Base-by-base conservation (phyloP, 2,329 filamentous ascomycete genomes). In the Phyllosticta paracitricarpa region DNA sequence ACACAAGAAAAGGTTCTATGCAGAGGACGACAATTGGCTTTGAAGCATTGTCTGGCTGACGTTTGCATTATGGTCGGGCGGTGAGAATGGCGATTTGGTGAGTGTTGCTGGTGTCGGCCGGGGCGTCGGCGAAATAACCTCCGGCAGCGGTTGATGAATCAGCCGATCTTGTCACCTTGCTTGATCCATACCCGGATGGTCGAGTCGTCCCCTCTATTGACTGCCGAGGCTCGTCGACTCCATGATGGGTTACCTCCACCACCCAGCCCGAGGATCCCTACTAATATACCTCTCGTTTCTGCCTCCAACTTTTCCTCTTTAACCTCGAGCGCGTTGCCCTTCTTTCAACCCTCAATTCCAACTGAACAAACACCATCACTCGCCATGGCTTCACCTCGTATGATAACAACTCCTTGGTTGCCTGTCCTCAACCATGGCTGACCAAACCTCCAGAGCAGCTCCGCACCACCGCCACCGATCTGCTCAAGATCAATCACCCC, bases 401-500 rank as follows among this genome's bases (percentile, higher is more conserved):
- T 74, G 88, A 79, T 61, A 62, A 54, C 62, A 63, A 57, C 57
- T 58, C 58, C 61, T 17, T 17, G 8, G 22, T 22, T n/a, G 52
- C 0, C 7, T 26, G 54, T 35, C 33, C 22, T 48, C 51, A 25
- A 56, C 35, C 24, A 1, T 51, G 14, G 17, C 54, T 52, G 12
- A 54, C 54, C 17, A 17, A 28, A 6, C 4, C 26, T 22, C 28
- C 54, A 61, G 59, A 61, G 59, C 59, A 61, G 59, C 88, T 99
- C 77, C 89, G 89, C 72, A 99, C 94, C 59, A 86, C 89, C 67
- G 82, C 92, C 71, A 99, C 94, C 69, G 93, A 97, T 84, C 89
- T 97, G 66, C 89, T 99, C 79, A 89, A 91, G 82, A 97, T 99
- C 84, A 90, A 96, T 76, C 94, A 99, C 79, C 94, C 94, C 63